These are phyloP conservation scores for Tetradesmus obliquus DNA, from an alignment of 139 green algal species.

Conservation along the genomic window DNA sequence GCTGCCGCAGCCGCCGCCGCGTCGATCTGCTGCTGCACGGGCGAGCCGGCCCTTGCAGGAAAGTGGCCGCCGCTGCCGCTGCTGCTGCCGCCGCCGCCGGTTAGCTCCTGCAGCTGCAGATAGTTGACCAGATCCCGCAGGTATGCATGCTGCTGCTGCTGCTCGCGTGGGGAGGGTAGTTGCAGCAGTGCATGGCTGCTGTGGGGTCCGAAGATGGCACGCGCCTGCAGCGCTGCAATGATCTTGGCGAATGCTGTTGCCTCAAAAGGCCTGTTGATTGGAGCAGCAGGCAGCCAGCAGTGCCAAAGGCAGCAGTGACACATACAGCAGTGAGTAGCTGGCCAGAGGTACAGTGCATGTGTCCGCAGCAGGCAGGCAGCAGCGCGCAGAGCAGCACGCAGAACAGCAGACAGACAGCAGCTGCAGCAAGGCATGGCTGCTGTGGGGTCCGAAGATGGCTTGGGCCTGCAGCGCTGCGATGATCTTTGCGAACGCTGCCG, in stretches of 20 bases:
- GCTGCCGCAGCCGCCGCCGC: neutral
- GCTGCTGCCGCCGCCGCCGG: neutral
- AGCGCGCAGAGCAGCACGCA: neutral
- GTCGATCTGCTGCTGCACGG: neutral
- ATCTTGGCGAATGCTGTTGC: neutral
- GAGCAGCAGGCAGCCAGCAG: too few relatives aligned
- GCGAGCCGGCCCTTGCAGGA: neutral
- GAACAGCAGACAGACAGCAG: neutral
- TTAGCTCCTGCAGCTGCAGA: neutral
- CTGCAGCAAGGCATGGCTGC: neutral
- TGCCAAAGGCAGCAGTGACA: too few relatives aligned
- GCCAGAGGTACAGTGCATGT: neutral
- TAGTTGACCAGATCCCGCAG: neutral
- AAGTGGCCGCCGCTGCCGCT: too few relatives aligned
- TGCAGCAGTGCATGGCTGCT: neutral
- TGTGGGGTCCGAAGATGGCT: neutral
- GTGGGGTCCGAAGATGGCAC: neutral
- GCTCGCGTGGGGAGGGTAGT: neutral
- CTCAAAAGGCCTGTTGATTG: neutral
- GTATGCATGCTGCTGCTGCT: slow-evolving; percentile 14
- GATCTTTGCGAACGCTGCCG: neutral
- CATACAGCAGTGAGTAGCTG: too few relatives aligned
- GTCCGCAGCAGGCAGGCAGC: neutral
- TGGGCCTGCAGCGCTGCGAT: slow-evolving; percentile 2
- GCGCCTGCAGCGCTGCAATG: neutral